phyloP scores from a whole-genome alignment of 306 rosid species.

The Mimosa pudica region DNA sequence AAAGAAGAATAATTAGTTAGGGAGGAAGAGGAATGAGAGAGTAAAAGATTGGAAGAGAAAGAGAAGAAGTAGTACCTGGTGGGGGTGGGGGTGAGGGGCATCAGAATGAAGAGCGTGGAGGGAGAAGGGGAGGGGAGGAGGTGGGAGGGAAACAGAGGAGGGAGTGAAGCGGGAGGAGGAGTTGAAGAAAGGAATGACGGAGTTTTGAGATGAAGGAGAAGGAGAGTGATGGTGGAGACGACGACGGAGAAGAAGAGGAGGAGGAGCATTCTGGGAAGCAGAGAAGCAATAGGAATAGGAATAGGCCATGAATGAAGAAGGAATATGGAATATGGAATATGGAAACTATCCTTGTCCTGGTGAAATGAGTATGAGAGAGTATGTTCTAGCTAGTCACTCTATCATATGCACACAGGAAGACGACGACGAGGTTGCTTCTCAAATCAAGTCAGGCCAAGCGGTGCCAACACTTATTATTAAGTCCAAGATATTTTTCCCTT shows the following conservation, averaged over 20 bases:
- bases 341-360: too few species aligned
- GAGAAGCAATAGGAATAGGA: background rate
- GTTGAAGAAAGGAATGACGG: slow-evolving; percentile 20
- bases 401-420: background rate
- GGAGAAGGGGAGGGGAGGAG: slow-evolving; percentile 34
- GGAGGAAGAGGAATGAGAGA: background rate
- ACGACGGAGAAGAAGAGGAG: background rate
- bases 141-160: slow-evolving; percentile 33
- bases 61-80: slow-evolving; percentile 50
- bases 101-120: slow-evolving; percentile 55
- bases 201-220: slow-evolving; percentile 18
- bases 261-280: slow-evolving; percentile 4
- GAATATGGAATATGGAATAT: too few species aligned
- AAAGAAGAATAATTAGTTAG: background rate
- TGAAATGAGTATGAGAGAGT: too few species aligned
- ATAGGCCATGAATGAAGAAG: background rate
- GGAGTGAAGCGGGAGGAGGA: background rate
- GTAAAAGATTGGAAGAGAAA: background rate
- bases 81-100: slow-evolving; percentile 39
- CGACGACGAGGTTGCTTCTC: background rate
- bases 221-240: background rate
- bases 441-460: background rate
- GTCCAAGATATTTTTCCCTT: too few species aligned
- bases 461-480: too few species aligned
- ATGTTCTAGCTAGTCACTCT: too few species aligned